Conservation (phyloP, 345 rosid species). For the Crucihimalaya himalaica region DNA sequence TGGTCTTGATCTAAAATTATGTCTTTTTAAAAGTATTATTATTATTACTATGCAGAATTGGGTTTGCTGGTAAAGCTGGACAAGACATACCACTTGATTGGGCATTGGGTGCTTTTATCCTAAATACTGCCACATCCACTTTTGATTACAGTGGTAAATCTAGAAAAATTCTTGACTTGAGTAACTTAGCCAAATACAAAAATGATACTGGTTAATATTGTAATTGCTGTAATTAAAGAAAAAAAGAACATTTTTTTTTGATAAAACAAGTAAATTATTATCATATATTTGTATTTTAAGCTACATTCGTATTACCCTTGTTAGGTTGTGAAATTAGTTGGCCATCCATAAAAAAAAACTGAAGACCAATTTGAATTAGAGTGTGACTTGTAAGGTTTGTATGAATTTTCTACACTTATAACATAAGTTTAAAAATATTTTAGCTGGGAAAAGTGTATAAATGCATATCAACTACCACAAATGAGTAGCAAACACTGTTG, state of each 20-base stretch:
- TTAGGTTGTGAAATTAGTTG: background rate
- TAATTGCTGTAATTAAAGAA: too few relatives aligned
- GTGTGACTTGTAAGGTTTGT: background rate
- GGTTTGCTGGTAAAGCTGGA: slow-evolving; percentile 59
- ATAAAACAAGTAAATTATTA: slow-evolving; percentile 14
- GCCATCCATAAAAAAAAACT: background rate
- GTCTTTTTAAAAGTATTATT: background rate
- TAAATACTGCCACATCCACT: slow-evolving; percentile 45
- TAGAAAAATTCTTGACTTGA: slow-evolving; percentile 38
- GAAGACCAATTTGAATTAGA: background rate
- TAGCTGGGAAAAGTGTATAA: background rate
- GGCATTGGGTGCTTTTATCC: slow-evolving; percentile 92
- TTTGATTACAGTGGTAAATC: slow-evolving; percentile 33
- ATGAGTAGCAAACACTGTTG: background rate
- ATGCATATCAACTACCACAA: background rate
- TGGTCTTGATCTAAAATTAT: background rate
- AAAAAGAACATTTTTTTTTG: background rate
- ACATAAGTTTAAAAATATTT: too few relatives aligned
- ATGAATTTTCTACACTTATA: too few relatives aligned
- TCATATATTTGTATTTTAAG: background rate
- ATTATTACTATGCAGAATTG: slow-evolving; percentile 48
- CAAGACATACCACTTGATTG: slow-evolving; percentile 76
- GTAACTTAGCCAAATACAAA: background rate
- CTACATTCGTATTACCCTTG: background rate
- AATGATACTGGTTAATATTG: background rate